These are phyloP conservation scores for Akanthomyces lecanii DNA, from an alignment of 2,329 filamentous ascomycete genomes.

Conservation along the genomic window DNA sequence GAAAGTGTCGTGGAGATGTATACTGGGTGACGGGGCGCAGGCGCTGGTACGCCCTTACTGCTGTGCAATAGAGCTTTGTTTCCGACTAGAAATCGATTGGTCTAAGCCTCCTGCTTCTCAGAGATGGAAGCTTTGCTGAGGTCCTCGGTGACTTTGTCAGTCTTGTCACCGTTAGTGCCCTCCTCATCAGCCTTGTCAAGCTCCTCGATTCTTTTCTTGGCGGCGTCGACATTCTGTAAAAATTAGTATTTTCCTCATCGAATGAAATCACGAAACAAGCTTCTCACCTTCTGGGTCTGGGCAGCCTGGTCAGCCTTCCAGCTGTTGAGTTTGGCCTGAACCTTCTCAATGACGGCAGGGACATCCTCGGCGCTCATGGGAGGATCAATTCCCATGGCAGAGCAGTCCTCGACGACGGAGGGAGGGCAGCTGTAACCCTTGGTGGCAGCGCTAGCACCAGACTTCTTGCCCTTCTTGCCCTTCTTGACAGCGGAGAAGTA, in stretches of 20 bases:
- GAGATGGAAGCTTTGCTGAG: slow-evolving; percentile 50
- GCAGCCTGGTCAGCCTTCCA: slow-evolving; percentile 89
- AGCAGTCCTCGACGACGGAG: slow-evolving; percentile 86
- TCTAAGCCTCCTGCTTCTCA: slow-evolving; percentile 47
- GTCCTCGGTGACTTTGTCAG: slow-evolving; percentile 50
- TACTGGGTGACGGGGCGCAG: not conserved
- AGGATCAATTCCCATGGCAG: slow-evolving; percentile 78
- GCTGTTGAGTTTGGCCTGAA: slow-evolving; percentile 83
- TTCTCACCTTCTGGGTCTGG: slow-evolving; percentile 82
- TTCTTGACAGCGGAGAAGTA: slow-evolving; percentile 79
- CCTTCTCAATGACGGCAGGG: slow-evolving; percentile 74
- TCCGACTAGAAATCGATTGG: not conserved
- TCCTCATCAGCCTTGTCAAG: slow-evolving; percentile 61
- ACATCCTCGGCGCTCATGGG: slow-evolving; percentile 84
- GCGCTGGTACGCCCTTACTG: not conserved
- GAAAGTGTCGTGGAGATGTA: slow-evolving; percentile 4
- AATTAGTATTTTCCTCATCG: slow-evolving; percentile 27
- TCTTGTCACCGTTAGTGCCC: slow-evolving; percentile 45
- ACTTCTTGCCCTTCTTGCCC: slow-evolving; percentile 79
- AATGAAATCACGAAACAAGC: not conserved
- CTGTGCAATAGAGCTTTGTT: not conserved
- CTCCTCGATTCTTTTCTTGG: slow-evolving; percentile 89
- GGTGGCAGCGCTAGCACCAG: slow-evolving; percentile 43
- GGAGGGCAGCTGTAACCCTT: slow-evolving; percentile 78
- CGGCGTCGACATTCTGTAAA: slow-evolving; percentile 86